Base-by-base conservation (phyloP, 2,329 filamentous ascomycete species). In the Nannizziopsis barbatae region DNA sequence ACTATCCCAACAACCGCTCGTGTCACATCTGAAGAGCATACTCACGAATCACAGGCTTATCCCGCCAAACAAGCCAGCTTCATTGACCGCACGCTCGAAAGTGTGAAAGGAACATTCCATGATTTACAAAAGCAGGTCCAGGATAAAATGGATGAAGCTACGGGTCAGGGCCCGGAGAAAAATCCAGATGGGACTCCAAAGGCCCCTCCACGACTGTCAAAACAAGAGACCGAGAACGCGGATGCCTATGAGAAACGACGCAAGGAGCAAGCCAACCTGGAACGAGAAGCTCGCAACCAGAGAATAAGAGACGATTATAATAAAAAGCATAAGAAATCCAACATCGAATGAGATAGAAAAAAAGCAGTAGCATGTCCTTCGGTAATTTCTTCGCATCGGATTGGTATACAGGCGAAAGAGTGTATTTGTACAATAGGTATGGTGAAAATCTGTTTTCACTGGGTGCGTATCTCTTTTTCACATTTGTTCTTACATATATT, bases 21-120 rank as follows among this genome's bases (percentile, higher is more conserved):
- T 9, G 39, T 58, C 41, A 14, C 41, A 22, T n/a, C 45, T 32
- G 58, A 20, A 51, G 47, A 30, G 50, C 50, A 46, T 46, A 52
- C 43, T 2, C 22, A 51, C 15, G 41, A 30, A 7, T 35, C 52
- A 12, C 30, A 54, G 27, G 50, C 45, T 14, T 32, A 50, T 18
- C 32, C 49, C 36, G 47, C 44, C 42, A 50, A 49, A 41, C 52
- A 50, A 32, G 52, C 53, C 50, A 63, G 60, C 47, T 17, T 58
- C 15, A 60, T 71, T 43, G 67, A 69, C 55, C 63, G 63, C 35
- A 55, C 58, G 15, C 52, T 69, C n/a, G 56, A 63, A 43, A 56
- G 53, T 12, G 43, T 59, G 49, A 66, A 65, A 52, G 50, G 59
- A n/a, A 49, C 46, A 20, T 52, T 56, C 41, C 49, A 50, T 5